phyloP scores from a whole-genome alignment of 768 basidiomycete genomes.

The Mrakia hoshinonis region DNA sequence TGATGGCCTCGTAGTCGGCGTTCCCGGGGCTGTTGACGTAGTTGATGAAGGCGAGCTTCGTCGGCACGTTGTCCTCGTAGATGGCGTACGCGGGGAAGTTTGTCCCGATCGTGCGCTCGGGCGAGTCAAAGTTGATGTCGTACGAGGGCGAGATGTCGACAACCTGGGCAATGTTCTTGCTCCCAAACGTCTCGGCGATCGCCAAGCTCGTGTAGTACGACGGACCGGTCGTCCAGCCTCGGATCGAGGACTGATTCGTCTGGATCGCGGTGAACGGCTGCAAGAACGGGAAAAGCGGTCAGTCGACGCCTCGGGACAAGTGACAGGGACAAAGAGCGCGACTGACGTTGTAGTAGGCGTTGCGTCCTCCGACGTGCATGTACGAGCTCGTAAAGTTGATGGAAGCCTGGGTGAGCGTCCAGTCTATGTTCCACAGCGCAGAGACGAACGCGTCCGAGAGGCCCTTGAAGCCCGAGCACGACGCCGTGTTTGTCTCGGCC shows the following conservation, averaged over 20 bases:
- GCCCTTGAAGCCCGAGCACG: slow-evolving; percentile 48
- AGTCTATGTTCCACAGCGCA: slow-evolving; percentile 52
- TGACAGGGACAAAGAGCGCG: neutral
- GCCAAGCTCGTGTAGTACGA: slow-evolving; percentile 66
- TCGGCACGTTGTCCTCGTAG: slow-evolving; percentile 59
- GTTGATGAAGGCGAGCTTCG: slow-evolving; percentile 63
- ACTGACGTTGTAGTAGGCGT: slow-evolving; percentile 51
- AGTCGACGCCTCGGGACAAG: no score
- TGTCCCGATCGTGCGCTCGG: slow-evolving; percentile 29
- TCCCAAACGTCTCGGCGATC: slow-evolving; percentile 63
- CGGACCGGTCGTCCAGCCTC: slow-evolving; percentile 65
- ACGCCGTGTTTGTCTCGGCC: slow-evolving; percentile 61
- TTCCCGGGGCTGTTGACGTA: slow-evolving; percentile 58
- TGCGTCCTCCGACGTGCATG: slow-evolving; percentile 48
- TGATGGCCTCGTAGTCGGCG: slow-evolving; percentile 49
- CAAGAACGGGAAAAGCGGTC: neutral
- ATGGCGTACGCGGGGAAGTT: slow-evolving; percentile 60
- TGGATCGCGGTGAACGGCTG: slow-evolving; percentile 53
- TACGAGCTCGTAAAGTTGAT: slow-evolving; percentile 50
- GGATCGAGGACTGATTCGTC: slow-evolving; percentile 50
- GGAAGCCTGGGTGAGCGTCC: slow-evolving; percentile 51
- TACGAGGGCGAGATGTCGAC: slow-evolving; percentile 49
- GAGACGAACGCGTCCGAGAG: slow-evolving; percentile 56
- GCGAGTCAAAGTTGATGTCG: neutral
- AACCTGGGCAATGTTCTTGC: slow-evolving; percentile 55